Evolutionary conservation across 352 stramenopile species (phyloP).

Genomic region (Ophiocytium majus): DNA sequence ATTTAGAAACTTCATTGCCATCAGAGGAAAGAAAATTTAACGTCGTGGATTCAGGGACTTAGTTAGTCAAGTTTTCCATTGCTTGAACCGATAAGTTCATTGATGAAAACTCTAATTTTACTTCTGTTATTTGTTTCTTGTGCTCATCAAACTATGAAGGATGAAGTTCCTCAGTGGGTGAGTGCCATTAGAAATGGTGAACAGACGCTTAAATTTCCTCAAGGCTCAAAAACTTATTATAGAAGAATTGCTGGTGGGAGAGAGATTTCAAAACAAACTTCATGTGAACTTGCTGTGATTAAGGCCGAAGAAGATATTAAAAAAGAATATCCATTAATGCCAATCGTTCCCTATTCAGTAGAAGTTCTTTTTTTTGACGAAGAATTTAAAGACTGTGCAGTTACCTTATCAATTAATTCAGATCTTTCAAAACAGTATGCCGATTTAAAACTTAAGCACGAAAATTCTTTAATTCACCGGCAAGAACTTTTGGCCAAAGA

Average conservation of each 20-base stretch:
- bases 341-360: not conserved
- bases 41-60: too few species aligned
- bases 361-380: slow-evolving; percentile 5
- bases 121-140: too few species aligned
- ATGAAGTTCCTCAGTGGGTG: not conserved
- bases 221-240: slow-evolving; percentile 13
- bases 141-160: too few species aligned
- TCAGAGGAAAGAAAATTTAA: too few species aligned
- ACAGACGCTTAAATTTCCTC: not conserved
- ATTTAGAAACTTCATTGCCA: too few species aligned
- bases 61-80: too few species aligned
- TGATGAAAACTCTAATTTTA: too few species aligned
- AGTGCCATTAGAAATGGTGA: not conserved
- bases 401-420: not conserved
- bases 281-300: not conserved
- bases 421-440: not conserved
- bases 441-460: not conserved
- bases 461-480: too few species aligned
- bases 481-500: too few species aligned
- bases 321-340: slow-evolving; percentile 4
- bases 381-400: not conserved
- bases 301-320: slow-evolving; percentile 15
- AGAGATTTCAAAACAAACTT: not conserved
- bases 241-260: not conserved
- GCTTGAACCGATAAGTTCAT: too few species aligned